Percentiles rank a stretch among this genome's conserved stretches.
Evolutionary conservation across 2,329 filamentous ascomycete genomes (phyloP).

Genomic region (Pseudogymnoascus sp.): DNA sequence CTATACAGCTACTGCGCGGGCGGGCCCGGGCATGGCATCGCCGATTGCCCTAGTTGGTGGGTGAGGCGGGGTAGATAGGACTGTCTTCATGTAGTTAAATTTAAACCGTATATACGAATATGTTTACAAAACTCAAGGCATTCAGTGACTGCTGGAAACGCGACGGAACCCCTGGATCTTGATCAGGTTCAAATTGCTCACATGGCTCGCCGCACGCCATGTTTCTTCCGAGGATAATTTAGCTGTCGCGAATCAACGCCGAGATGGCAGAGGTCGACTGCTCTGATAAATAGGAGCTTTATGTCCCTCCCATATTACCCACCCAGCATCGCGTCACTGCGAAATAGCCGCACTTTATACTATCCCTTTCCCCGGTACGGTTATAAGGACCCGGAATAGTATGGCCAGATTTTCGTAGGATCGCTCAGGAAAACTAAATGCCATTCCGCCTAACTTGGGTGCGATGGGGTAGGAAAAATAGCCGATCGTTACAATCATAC

Average conservation of each 20-base stretch:
- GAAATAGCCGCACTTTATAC: background rate
- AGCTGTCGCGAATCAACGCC: background rate
- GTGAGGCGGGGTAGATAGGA: background rate
- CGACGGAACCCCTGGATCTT: background rate
- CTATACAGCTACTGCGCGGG: too few relatives aligned
- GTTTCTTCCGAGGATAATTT: background rate
- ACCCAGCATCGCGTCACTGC: background rate
- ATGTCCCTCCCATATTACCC: background rate
- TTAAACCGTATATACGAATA: background rate
- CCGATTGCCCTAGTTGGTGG: background rate
- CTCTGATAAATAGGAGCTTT: background rate
- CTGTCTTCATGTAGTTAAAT: conserved; percentile 4
- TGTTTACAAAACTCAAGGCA: too few relatives aligned
- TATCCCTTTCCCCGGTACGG: too few relatives aligned
- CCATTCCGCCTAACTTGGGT: too few relatives aligned
- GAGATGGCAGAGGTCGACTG: background rate
- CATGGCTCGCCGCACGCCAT: too few relatives aligned
- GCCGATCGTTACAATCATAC: too few relatives aligned
- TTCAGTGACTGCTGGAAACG: background rate
- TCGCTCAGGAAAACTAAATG: too few relatives aligned
- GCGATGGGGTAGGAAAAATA: too few relatives aligned
- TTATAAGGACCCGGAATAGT: too few relatives aligned
- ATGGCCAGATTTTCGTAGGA: too few relatives aligned
- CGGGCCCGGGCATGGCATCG: background rate
- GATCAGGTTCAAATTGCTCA: background rate